Conservation (phyloP, 1,284 basidiomycete genomes). For the Schizophyllum commune region DNA sequence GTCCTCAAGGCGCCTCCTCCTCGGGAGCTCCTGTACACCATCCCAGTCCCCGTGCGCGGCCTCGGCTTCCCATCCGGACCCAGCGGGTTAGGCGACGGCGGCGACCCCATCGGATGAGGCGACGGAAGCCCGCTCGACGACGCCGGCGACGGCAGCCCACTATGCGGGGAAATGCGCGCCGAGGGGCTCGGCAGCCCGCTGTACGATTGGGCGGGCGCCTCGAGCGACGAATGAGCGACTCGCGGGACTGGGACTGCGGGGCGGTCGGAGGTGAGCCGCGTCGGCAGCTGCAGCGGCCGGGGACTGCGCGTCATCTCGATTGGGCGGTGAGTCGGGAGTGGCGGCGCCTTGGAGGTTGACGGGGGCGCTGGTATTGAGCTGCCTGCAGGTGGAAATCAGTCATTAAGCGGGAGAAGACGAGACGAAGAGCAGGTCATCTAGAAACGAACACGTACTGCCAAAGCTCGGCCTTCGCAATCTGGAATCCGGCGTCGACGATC, state of each 20-base stretch:
- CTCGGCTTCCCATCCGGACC: slow-evolving; percentile 22
- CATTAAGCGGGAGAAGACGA: neutral
- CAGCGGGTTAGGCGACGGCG: slow-evolving; percentile 10
- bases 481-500: slow-evolving; percentile 3
- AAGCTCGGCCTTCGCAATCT: slow-evolving; percentile 21
- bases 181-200: neutral
- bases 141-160: slow-evolving; percentile 10
- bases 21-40: slow-evolving; percentile 40
- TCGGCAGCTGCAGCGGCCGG: neutral
- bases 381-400: slow-evolving; percentile 8
- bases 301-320: neutral
- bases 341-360: slow-evolving; percentile 6
- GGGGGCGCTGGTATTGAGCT: slow-evolving; percentile 7
- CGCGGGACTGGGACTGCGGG: neutral
- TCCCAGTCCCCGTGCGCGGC: slow-evolving; percentile 61
- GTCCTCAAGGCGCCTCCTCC: neutral
- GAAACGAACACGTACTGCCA: slow-evolving; percentile 15
- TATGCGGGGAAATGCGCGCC: neutral
- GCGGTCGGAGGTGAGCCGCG: neutral
- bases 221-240: neutral
- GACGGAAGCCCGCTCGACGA: slow-evolving; percentile 9
- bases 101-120: slow-evolving; percentile 4
- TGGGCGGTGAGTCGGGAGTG: slow-evolving; percentile 1
- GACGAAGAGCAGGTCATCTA: slow-evolving; percentile 25
- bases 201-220: neutral